Evolutionary conservation across 352 stramenopile species (phyloP).

Genomic region (Saprolegnia diclina): DNA sequence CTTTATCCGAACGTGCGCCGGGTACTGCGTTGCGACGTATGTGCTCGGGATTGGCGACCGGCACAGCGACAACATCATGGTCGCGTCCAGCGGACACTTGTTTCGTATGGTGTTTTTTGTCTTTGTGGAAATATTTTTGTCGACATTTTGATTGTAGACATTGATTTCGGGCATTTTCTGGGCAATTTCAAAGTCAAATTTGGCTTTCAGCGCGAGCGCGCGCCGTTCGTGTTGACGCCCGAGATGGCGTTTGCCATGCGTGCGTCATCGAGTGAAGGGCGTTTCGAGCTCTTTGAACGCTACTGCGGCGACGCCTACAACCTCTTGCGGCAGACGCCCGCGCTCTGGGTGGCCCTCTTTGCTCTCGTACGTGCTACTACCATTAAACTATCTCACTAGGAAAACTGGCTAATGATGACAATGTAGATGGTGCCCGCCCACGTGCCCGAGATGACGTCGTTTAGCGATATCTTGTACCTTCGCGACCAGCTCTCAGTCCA

Average conservation of each 20-base stretch:
- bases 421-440: constrained; percentile 29
- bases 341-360: constrained; percentile 29
- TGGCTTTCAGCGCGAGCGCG: constrained; percentile 86
- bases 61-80: constrained; percentile 71
- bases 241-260: constrained; percentile 81
- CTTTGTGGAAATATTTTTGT: no score
- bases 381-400: background rate
- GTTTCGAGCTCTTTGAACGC: constrained; percentile 28
- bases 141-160: constrained; percentile 46
- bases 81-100: constrained; percentile 50
- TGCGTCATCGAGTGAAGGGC: background rate
- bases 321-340: constrained; percentile 23
- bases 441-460: constrained; percentile 30
- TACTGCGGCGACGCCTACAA: constrained; percentile 34
- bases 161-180: constrained; percentile 94
- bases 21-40: constrained; percentile 60
- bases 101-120: constrained; percentile 35
- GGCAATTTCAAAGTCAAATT: constrained; percentile 93
- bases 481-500: constrained; percentile 28
- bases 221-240: constrained; percentile 88
- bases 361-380: constrained; percentile 15
- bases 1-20: constrained; percentile 39
- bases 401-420: no score
- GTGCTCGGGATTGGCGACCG: constrained; percentile 58
- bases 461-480: constrained; percentile 29